Conservation (phyloP, 305 asterid species). For the Fraxinus sp. region DNA sequence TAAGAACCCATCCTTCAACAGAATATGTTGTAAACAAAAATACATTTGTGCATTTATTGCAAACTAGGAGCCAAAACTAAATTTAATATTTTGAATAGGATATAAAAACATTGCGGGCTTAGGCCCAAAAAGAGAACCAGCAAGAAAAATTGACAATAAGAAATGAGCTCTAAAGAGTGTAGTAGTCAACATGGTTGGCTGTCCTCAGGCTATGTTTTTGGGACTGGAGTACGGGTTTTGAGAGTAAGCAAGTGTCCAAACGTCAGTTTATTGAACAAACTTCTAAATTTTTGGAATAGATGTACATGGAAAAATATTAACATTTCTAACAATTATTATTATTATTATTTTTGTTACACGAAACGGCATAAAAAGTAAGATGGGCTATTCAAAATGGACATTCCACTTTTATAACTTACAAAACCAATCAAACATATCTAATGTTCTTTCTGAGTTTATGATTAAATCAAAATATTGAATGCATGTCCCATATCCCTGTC, state of each 20-base stretch:
- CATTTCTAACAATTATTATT: not conserved
- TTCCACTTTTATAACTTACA: not conserved
- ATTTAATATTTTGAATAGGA: not conserved
- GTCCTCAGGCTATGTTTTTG: not conserved
- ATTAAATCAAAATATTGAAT: constrained; percentile 1
- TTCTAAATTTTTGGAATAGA: not conserved
- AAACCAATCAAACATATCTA: constrained; percentile 12
- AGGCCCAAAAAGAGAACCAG: not conserved
- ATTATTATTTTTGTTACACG: not conserved
- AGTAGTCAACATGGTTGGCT: not conserved
- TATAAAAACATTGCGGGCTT: not conserved
- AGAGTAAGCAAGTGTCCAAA: not conserved
- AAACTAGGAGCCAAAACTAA: not conserved
- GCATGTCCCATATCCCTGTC: not conserved
- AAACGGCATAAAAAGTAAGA: not conserved
- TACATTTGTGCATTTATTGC: not conserved
- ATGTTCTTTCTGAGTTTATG: constrained; percentile 3
- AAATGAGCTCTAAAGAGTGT: not conserved
- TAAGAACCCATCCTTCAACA: not conserved
- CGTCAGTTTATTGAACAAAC: not conserved
- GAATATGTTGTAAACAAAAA: not conserved
- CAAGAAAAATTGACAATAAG: not conserved
- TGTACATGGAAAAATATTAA: not conserved
- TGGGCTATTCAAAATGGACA: not conserved
- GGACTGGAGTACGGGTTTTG: not conserved